phyloP scores from a whole-genome alignment of 2,329 filamentous ascomycete species.

The Cladosporium sp. region DNA sequence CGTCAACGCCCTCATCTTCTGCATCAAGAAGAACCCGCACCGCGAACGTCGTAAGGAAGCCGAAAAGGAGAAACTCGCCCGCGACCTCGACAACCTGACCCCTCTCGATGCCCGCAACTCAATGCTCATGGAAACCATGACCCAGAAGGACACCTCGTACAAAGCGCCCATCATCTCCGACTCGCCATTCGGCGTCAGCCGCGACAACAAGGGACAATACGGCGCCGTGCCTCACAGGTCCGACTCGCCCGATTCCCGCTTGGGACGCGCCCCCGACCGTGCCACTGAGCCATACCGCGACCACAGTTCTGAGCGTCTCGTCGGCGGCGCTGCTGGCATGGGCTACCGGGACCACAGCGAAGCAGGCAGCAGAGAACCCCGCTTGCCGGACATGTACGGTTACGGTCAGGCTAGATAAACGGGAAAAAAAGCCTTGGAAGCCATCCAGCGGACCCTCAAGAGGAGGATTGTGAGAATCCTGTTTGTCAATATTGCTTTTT shows the following conservation, averaged over 20 bases:
- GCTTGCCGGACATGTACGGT: slow-evolving; percentile 6
- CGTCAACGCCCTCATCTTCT: slow-evolving; percentile 81
- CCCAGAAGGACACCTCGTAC: slow-evolving; percentile 27
- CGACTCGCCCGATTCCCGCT: slow-evolving; percentile 14
- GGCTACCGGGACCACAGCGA: slow-evolving; percentile 21
- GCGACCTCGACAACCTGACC: slow-evolving; percentile 77
- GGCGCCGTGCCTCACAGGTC: slow-evolving; percentile 25
- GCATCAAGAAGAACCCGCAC: slow-evolving; percentile 85
- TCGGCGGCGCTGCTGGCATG: slow-evolving; percentile 31
- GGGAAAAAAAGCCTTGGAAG: not conserved
- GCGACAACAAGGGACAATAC: slow-evolving; percentile 29
- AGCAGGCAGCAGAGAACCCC: slow-evolving; percentile 13
- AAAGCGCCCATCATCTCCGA: slow-evolving; percentile 29
- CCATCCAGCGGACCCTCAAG: not conserved
- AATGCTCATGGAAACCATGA: slow-evolving; percentile 64
- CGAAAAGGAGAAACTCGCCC: slow-evolving; percentile 71
- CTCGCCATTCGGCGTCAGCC: slow-evolving; percentile 22
- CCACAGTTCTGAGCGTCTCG: slow-evolving; percentile 27
- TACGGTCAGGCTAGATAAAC: slow-evolving; percentile 3
- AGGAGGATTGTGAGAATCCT: not conserved
- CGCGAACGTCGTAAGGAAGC: slow-evolving; percentile 82
- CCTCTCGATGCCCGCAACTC: slow-evolving; percentile 84
- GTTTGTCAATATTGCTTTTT: not conserved
- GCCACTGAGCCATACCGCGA: slow-evolving; percentile 17
- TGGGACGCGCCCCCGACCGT: slow-evolving; percentile 14